Conservation (phyloP, 176 grass and related monocot species). For the Paspalum vaginatum region DNA sequence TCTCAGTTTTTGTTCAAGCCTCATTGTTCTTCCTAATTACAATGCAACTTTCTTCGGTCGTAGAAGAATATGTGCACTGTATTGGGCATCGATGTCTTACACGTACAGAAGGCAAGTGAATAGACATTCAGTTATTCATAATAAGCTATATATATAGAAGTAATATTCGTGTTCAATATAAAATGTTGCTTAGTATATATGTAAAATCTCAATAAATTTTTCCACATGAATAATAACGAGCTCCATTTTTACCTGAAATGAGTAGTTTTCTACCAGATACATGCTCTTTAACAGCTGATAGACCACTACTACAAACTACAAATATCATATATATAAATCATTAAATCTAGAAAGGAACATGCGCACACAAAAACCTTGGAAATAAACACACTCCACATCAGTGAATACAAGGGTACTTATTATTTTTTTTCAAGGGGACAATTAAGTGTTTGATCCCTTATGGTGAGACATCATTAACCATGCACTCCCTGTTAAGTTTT, state of each 20-base stretch:
- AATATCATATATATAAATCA: not conserved
- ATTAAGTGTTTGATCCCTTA: conserved; percentile 22
- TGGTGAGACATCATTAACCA: conserved; percentile 31
- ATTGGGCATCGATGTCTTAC: not conserved
- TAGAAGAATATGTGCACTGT: not conserved
- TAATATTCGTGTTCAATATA: not conserved
- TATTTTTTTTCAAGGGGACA: not conserved
- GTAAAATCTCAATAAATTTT: not conserved
- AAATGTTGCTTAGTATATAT: not conserved
- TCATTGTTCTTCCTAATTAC: not conserved
- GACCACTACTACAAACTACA: not conserved
- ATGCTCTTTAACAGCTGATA: not conserved
- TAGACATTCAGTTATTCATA: not conserved
- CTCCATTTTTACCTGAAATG: not conserved
- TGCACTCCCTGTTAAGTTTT: not conserved
- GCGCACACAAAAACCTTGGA: not conserved
- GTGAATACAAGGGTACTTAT: not conserved
- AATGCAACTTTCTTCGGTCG: not conserved
- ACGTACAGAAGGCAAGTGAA: not conserved
- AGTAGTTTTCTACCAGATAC: not conserved
- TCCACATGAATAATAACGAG: not conserved
- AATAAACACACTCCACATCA: conserved; percentile 25
- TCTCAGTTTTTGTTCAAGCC: not conserved
- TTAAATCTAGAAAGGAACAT: not conserved
- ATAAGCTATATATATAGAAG: not conserved